These are phyloP conservation scores for Sporobolomyces phaffii DNA, from an alignment of 768 basidiomycete species.

Conservation along the genomic window DNA sequence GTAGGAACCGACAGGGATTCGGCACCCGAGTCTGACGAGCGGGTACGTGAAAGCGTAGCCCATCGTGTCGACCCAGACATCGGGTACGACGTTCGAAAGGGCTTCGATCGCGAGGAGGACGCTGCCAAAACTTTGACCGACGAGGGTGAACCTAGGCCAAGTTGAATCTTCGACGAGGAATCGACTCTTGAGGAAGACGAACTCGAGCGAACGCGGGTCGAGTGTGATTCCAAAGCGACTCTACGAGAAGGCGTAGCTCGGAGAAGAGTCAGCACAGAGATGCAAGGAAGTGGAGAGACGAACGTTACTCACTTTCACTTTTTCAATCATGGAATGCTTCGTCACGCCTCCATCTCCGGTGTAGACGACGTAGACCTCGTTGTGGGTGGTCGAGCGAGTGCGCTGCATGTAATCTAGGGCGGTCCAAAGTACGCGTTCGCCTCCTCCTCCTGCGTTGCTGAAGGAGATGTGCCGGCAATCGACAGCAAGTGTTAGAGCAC, in stretches of 20 bases:
- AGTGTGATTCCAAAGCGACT: constrained; percentile 73
- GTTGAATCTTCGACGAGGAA: constrained; percentile 68
- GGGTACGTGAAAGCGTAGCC: constrained; percentile 94
- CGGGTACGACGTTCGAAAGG: constrained; percentile 67
- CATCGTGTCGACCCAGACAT: constrained; percentile 95
- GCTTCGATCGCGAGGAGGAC: constrained; percentile 79
- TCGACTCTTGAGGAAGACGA: constrained; percentile 71
- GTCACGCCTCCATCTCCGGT: constrained; percentile 76
- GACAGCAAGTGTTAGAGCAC: too few species aligned
- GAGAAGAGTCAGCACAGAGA: not conserved
- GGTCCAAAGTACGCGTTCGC: constrained; percentile 91
- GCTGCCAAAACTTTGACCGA: constrained; percentile 85
- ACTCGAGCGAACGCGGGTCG: constrained; percentile 61
- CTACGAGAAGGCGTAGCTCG: constrained; percentile 47
- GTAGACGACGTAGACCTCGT: constrained; percentile 72
- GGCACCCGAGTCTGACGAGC: constrained; percentile 57
- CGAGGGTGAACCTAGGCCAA: constrained; percentile 85
- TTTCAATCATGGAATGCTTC: constrained; percentile 71
- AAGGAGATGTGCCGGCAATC: not conserved
- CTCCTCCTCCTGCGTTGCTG: constrained; percentile 93
- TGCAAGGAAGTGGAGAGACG: too few species aligned
- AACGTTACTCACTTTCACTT: constrained; percentile 62
- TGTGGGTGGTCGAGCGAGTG: constrained; percentile 50
- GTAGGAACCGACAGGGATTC: constrained; percentile 68
- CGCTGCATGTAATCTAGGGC: constrained; percentile 70